Evolutionary conservation across 331 rosid species (phyloP).

Genomic region (Malus hybrid): DNA sequence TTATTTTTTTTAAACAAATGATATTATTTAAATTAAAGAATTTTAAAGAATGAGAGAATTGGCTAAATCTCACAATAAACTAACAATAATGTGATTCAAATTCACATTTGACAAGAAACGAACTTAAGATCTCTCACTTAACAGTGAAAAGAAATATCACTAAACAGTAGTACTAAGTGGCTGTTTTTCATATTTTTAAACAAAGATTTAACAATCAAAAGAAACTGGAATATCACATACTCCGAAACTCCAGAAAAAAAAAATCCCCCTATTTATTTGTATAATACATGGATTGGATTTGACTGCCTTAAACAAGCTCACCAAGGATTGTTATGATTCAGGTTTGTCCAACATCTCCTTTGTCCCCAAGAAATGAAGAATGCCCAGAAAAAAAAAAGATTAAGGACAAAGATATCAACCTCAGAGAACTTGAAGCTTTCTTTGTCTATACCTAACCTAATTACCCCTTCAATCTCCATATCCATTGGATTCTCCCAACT

Average conservation of each 20-base stretch:
- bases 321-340: neutral
- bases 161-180: too few relatives aligned
- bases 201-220: too few relatives aligned
- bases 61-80: rapidly evolving
- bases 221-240: too few relatives aligned
- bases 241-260: too few relatives aligned
- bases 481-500: conserved; percentile 27
- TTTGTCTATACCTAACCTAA: conserved; percentile 26
- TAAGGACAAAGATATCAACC: conserved; percentile 6
- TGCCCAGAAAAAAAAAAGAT: neutral
- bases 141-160: too few relatives aligned
- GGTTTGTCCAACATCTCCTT: neutral
- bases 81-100: too few relatives aligned
- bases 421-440: conserved; percentile 11
- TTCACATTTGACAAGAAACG: rapidly evolving
- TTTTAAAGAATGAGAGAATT: rapidly evolving
- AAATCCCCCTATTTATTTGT: neutral
- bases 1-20: too few relatives aligned
- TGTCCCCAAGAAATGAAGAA: neutral
- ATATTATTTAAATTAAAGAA: too few relatives aligned
- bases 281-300: neutral
- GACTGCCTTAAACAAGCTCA: neutral
- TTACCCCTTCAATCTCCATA: neutral
- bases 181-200: too few relatives aligned
- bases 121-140: too few relatives aligned